Percentiles rank a stretch among this genome's conserved stretches.
phyloP scores from a whole-genome alignment of 208 protist species.

The Acanthamoeba lenticulata region DNA sequence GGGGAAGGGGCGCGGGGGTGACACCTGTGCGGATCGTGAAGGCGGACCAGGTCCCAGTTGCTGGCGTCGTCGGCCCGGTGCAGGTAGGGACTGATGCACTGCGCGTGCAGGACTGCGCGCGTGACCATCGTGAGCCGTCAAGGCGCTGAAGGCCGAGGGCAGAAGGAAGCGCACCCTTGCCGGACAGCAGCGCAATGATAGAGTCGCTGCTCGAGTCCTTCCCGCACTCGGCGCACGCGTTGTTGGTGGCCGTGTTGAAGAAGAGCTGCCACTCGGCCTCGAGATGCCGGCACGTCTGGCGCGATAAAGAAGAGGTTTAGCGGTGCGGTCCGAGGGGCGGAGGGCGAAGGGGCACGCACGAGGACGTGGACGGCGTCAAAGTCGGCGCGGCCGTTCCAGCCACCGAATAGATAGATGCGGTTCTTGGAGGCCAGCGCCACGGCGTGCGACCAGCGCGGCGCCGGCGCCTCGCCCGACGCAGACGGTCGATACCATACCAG shows the following conservation, averaged over 20 bases:
- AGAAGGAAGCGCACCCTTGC: not conserved
- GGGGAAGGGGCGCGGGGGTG: not conserved
- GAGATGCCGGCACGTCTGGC: slow-evolving; percentile 59
- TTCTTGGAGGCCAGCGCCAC: not conserved
- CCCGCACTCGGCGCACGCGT: slow-evolving; percentile 20
- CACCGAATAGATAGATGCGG: slow-evolving; percentile 49
- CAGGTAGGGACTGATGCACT: not conserved
- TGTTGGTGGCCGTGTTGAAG: slow-evolving; percentile 24
- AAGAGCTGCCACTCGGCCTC: slow-evolving; percentile 45
- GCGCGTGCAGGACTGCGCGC: not conserved
- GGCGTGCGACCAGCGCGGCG: slow-evolving; percentile 46
- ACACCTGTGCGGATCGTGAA: not conserved
- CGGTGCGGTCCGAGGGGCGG: no score
- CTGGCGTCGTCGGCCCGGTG: not conserved
- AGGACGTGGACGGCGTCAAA: slow-evolving; percentile 43
- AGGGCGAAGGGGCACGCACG: not conserved
- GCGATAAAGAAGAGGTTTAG: no score
- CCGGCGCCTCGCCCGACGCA: slow-evolving; percentile 39
- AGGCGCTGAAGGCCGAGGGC: not conserved
- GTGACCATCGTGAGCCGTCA: not conserved
- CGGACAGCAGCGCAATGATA: not conserved
- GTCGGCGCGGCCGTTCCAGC: slow-evolving; percentile 36
- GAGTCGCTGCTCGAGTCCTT: not conserved
- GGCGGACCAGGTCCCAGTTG: not conserved
- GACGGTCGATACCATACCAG: slow-evolving; percentile 45